Evolutionary conservation across 345 rosid genomes (phyloP).

Genomic region (Anastatica hierochuntica): DNA sequence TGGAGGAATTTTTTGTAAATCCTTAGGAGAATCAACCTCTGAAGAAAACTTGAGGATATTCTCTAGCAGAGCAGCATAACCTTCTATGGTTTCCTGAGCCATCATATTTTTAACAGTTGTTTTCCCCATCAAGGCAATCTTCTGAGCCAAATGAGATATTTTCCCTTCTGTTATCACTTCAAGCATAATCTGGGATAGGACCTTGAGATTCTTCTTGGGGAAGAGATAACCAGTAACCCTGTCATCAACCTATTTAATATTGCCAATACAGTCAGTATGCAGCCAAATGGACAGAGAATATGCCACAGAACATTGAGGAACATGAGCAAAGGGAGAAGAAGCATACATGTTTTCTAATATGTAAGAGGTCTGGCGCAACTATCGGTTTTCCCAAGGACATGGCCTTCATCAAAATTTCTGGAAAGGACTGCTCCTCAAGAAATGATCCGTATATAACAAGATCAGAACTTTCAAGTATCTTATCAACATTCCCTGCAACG

Average conservation of each 20-base stretch:
- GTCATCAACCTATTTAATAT: slow-evolving; percentile 68
- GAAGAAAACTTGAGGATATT: slow-evolving; percentile 66
- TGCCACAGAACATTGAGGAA: background rate
- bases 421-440: slow-evolving; percentile 87
- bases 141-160: slow-evolving; percentile 48
- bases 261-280: slow-evolving; percentile 34
- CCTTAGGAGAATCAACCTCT: slow-evolving; percentile 64
- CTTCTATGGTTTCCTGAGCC: slow-evolving; percentile 64
- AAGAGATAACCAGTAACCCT: slow-evolving; percentile 82
- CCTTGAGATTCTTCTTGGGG: slow-evolving; percentile 55
- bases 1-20: slow-evolving; percentile 37
- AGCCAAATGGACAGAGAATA: slow-evolving; percentile 11
- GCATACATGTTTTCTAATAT: slow-evolving; percentile 70
- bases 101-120: slow-evolving; percentile 55
- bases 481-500: slow-evolving; percentile 36
- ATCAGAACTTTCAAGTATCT: slow-evolving; percentile 50
- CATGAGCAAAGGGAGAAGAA: background rate
- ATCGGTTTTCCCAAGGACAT: slow-evolving; percentile 72
- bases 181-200: slow-evolving; percentile 46
- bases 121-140: slow-evolving; percentile 54
- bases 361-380: slow-evolving; percentile 71
- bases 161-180: slow-evolving; percentile 49
- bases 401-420: slow-evolving; percentile 64
- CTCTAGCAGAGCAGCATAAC: slow-evolving; percentile 61
- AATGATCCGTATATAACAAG: slow-evolving; percentile 85